Evolutionary conservation across 257 asterid species (phyloP).

Genomic region (Solanum pinnatisectum): DNA sequence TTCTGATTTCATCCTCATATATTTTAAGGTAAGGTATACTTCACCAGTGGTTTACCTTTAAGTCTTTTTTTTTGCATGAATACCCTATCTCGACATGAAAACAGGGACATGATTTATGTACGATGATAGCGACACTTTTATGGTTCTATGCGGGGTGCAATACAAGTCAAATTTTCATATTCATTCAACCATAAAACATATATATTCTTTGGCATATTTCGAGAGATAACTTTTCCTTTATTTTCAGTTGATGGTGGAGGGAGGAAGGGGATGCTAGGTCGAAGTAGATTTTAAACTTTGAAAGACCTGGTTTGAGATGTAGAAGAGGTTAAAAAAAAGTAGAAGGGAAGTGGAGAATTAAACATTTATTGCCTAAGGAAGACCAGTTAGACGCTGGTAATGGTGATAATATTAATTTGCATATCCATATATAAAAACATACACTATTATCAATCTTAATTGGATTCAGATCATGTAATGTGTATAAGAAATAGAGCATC

Average conservation of each 20-base stretch:
- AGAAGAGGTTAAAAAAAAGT: neutral
- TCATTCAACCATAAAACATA: neutral
- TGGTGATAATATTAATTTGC: neutral
- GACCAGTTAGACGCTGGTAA: neutral
- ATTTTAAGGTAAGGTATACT: constrained; percentile 46
- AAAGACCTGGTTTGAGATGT: neutral
- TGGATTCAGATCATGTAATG: neutral
- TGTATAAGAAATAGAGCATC: neutral
- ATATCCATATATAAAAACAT: neutral
- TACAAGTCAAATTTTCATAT: neutral
- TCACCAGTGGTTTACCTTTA: constrained; percentile 2
- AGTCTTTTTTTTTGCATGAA: neutral
- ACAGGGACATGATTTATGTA: neutral
- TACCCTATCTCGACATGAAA: neutral
- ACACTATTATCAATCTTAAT: neutral
- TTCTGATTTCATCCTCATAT: constrained; percentile 64
- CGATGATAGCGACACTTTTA: neutral
- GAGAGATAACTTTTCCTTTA: neutral
- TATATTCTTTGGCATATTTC: neutral
- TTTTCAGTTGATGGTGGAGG: neutral
- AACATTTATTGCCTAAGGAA: neutral
- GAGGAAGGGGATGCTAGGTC: neutral
- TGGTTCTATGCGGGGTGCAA: neutral
- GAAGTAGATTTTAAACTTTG: neutral
- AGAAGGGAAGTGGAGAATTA: neutral